These are phyloP conservation scores for Monosporascus sp. DNA, from an alignment of 2,329 filamentous ascomycete genomes.

Conservation along the genomic window DNA sequence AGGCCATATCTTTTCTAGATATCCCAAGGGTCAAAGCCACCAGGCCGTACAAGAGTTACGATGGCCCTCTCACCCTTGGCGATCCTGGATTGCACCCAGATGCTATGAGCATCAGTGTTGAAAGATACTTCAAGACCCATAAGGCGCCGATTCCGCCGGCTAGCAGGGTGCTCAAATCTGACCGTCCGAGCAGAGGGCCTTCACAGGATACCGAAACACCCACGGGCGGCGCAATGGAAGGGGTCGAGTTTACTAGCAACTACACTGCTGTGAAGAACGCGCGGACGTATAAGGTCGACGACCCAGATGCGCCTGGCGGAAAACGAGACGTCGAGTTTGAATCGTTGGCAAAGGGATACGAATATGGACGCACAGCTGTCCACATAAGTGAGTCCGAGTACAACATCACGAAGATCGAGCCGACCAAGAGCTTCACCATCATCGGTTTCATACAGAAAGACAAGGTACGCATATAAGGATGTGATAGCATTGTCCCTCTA, in stretches of 20 bases:
- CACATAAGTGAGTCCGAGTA: constrained; percentile 81
- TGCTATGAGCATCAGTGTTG: constrained; percentile 77
- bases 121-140: constrained; percentile 86
- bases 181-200: constrained; percentile 37
- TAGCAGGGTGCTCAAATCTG: constrained; percentile 58
- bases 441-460: constrained; percentile 77
- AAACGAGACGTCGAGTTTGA: constrained; percentile 79
- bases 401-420: constrained; percentile 84
- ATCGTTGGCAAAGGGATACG: constrained; percentile 84
- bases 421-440: constrained; percentile 68
- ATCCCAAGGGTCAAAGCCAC: constrained; percentile 71
- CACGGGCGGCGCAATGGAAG: constrained; percentile 43
- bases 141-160: constrained; percentile 69
- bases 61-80: constrained; percentile 74
- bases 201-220: constrained; percentile 49
- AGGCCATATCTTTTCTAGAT: constrained; percentile 76
- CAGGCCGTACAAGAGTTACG: constrained; percentile 74
- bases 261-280: constrained; percentile 70
- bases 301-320: constrained; percentile 67
- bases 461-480: constrained; percentile 44
- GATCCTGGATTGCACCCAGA: constrained; percentile 67
- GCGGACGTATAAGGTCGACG: constrained; percentile 76
- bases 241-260: constrained; percentile 37
- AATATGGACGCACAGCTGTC: constrained; percentile 88
- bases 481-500: background rate